Evolutionary conservation across 768 basidiomycete genomes (phyloP), one percentile per base, ranked within the genome.

Genomic region (Lentinula guzmanii): DNA sequence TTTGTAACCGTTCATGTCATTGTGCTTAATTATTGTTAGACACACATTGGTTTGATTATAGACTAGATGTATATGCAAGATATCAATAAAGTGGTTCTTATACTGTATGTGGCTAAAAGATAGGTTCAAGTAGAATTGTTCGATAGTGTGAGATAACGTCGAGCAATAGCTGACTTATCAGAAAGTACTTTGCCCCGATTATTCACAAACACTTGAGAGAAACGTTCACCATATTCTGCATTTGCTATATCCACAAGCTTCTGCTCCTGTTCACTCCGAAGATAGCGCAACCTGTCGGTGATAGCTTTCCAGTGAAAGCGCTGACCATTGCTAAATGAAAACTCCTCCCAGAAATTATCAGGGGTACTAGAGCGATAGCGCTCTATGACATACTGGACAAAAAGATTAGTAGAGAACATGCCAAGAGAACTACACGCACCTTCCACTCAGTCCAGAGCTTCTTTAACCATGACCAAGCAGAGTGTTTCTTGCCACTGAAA

Each of bases 1-100:
- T 41, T 3, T 72, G 70, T 52, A 64, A 69, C 4, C 61, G 67
- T 2, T 63, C 62, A 1, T 71, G 70, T 51, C 48, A 61, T 18
- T 71, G 70, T 48, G 28, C 56, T 34, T 58, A 58, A 28, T 13
- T 43, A 24, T 33, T 52, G 13, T 18, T 28, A 3, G 5, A 11
- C 50, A 52, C 2, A 4, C 24, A 6, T 52, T 28, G 18, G 21
- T 33, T 24, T 52, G 21, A 28, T 18, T 24, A 24, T 24, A 24
- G 24, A 24, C 24, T 24, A 24, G 24, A 24, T 24, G 24, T 24
- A 24, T 24, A 24, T 24, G 24, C 24, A 24, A 24, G 24, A 24
- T 24, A 24, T 24, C 24, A 24, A 24, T 24, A 24, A 24, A 24
- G 24, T 24, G 24, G 24, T 24, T 24, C 24, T 24, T 24, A 24